Percentiles rank a stretch among this genome's conserved stretches.
Evolutionary conservation across 2,329 filamentous ascomycete genomes (phyloP).

Genomic region (Exophiala spinifera): DNA sequence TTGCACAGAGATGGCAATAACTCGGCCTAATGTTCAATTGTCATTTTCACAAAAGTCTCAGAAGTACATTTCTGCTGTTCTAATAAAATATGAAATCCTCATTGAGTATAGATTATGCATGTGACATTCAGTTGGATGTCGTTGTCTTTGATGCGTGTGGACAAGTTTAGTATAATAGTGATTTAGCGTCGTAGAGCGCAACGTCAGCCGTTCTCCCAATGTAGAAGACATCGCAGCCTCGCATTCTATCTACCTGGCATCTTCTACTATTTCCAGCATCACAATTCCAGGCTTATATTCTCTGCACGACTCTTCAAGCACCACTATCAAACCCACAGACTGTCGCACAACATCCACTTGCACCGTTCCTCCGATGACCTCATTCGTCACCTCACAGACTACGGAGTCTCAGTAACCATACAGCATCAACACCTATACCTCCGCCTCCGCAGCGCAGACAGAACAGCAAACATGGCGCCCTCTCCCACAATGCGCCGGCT

Average conservation of each 20-base stretch:
- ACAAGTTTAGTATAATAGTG: too few relatives aligned
- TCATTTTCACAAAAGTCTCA: background rate
- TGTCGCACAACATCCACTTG: background rate
- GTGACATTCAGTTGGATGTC: too few relatives aligned
- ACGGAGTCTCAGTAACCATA: background rate
- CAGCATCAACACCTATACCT: background rate
- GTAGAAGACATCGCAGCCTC: background rate
- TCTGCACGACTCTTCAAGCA: background rate
- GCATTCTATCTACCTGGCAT: background rate
- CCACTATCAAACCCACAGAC: too few relatives aligned
- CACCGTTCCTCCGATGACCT: slow-evolving; percentile 1
- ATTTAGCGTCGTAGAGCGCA: too few relatives aligned
- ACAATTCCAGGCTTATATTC: background rate
- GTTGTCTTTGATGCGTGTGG: too few relatives aligned
- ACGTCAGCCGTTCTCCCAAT: background rate
- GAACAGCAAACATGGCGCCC: slow-evolving; percentile 24
- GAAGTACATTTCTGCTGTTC: background rate
- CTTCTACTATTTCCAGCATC: background rate
- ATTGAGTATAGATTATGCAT: background rate
- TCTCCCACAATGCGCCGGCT: slow-evolving; percentile 38
- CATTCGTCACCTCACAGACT: background rate
- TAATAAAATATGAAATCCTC: background rate
- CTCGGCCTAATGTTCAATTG: background rate
- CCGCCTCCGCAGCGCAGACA: background rate
- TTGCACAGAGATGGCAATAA: slow-evolving; percentile 4